Evolutionary conservation across 2,329 filamentous ascomycete species (phyloP).

Genomic region (Neofusicoccum parvum): DNA sequence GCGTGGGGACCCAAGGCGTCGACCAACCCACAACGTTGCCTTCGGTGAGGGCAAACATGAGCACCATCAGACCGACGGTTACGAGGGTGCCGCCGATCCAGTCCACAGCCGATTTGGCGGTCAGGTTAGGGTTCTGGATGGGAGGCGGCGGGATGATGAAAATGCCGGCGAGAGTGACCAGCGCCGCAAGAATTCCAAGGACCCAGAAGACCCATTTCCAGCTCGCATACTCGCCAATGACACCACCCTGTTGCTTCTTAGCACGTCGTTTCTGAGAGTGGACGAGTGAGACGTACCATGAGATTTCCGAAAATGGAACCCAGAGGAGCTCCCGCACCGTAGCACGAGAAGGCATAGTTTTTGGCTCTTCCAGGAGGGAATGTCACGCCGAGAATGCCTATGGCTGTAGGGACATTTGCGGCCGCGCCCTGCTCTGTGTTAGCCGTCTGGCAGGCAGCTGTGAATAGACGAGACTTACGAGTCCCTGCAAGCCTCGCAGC

Average conservation of each 20-base stretch:
- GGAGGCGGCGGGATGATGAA: constrained; percentile 59
- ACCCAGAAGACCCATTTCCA: constrained; percentile 71
- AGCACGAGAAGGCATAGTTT: constrained; percentile 68
- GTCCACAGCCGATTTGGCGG: constrained; percentile 56
- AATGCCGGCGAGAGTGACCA: constrained; percentile 57
- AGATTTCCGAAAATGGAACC: constrained; percentile 65
- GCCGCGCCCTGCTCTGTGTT: constrained; percentile 55
- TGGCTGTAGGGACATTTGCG: constrained; percentile 67
- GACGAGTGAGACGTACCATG: constrained; percentile 32
- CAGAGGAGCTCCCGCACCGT: constrained; percentile 63
- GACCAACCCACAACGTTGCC: constrained; percentile 68
- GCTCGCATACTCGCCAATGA: constrained; percentile 61
- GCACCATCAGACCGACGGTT: constrained; percentile 60
- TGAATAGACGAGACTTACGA: constrained; percentile 41
- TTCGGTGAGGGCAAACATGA: constrained; percentile 66
- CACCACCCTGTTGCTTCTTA: constrained; percentile 45
- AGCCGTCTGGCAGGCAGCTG: constrained; percentile 13
- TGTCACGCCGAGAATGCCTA: constrained; percentile 67
- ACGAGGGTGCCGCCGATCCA: constrained; percentile 65
- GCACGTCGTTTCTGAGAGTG: constrained; percentile 6
- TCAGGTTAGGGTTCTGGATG: constrained; percentile 24
- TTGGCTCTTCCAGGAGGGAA: constrained; percentile 67
- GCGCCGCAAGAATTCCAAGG: constrained; percentile 58
- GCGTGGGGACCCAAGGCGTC: constrained; percentile 58
- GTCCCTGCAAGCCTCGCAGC: constrained; percentile 64